Conservation (phyloP, 805 yeast genomes). For the Maudiozyma bulderi region DNA sequence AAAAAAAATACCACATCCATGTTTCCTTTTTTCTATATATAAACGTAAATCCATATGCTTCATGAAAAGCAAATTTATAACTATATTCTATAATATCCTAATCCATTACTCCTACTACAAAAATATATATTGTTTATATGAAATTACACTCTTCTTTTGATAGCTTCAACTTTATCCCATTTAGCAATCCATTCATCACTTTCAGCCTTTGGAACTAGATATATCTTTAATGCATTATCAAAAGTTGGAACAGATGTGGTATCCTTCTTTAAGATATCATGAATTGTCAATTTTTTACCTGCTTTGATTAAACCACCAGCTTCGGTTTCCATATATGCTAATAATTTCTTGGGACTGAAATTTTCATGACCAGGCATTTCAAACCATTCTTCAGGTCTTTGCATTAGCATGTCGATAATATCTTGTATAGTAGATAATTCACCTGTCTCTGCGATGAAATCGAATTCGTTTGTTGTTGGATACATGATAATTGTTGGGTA, state of each 20-base stretch:
- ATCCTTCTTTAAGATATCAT: constrained; percentile 52
- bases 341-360: constrained; percentile 50
- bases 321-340: constrained; percentile 72
- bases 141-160: constrained; percentile 35
- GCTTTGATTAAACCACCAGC: constrained; percentile 79
- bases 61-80: not conserved
- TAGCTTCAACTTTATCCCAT: constrained; percentile 56
- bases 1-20: too few species aligned
- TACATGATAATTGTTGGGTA: constrained; percentile 74
- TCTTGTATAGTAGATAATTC: constrained; percentile 63
- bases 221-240: constrained; percentile 62
- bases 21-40: too few species aligned
- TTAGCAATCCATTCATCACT: constrained; percentile 52
- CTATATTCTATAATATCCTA: not conserved
- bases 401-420: constrained; percentile 47
- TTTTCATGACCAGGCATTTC: constrained; percentile 47
- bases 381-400: constrained; percentile 64
- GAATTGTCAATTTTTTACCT: constrained; percentile 65
- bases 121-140: not conserved
- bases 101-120: not conserved
- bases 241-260: constrained; percentile 65
- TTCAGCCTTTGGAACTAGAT: constrained; percentile 67
- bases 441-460: constrained; percentile 64
- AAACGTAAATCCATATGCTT: too few species aligned
- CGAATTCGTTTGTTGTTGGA: constrained; percentile 79